Base-by-base conservation (phyloP, 1,284 basidiomycete species). In the Fomitiporia mediterranea region DNA sequence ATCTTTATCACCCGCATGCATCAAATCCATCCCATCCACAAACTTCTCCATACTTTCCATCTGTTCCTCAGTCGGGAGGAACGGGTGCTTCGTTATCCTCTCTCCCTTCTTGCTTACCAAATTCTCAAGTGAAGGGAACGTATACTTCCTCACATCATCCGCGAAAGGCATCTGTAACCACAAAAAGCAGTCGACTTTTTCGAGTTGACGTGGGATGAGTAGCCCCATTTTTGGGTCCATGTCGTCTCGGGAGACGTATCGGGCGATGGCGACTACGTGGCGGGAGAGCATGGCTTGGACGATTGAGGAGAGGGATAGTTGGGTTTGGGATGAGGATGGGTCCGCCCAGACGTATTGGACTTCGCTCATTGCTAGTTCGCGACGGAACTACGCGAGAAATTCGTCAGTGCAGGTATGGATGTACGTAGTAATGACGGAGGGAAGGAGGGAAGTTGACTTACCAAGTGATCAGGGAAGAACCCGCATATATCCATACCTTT, bases 121-220 rank as follows among this genome's bases (percentile, higher is more conserved):
- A 8, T 79, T 79, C 39, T 86, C 83, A 35, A 98, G 77, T 0
- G 91, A 91, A 0, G 89, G 83, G 67, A 98, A 98, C 8, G 82
- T 85, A 68, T 93, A 94, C 60, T 84, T 86, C 59, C 92, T 82
- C 53, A 95, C 76, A 65, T 99, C 96, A 66, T 98, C 94, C 2
- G 93, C 91, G 66, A 98, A 98, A 0, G 96, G 96, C 76, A 97
- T 84, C 73, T 86, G 85, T 21, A 83, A 80, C 89, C 89, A 95
- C 51, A 92, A 76, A 61, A 95, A 74, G 67, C 84, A 89, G 62
- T 95, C 91, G 5, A 89, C 78, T 34, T 82, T 77, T 1, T 83
- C 79, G 62, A 83, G 83, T 7, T 77, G 72, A 11, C 77, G 71
- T 7, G 91, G 88, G 1, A 74, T 70, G 42, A 90, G 77, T 9